These are phyloP conservation scores for Nakazawaea pomicola DNA, from an alignment of 805 yeast genomes.

Conservation along the genomic window DNA sequence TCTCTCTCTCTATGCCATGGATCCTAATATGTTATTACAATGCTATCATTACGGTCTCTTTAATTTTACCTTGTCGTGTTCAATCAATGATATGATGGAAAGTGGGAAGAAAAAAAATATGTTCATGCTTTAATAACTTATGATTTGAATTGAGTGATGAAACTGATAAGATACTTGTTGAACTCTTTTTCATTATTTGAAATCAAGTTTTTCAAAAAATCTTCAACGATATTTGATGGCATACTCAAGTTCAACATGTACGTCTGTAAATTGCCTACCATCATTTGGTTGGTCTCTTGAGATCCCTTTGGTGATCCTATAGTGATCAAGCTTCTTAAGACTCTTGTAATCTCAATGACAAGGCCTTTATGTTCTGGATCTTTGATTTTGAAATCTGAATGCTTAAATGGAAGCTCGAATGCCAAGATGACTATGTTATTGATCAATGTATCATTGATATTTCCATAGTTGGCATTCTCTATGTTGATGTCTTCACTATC, in stretches of 20 bases:
- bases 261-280: conserved; percentile 23
- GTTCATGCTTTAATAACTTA: no score
- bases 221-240: conserved; percentile 49
- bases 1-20: no score
- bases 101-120: no score
- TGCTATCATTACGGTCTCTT: no score
- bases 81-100: no score
- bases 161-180: conserved; percentile 57
- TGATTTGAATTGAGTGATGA: conserved; percentile 10
- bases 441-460: conserved; percentile 66
- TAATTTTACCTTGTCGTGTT: no score
- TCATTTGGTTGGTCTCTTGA: conserved; percentile 22
- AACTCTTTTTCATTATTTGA: conserved; percentile 56
- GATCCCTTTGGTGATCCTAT: conserved; percentile 21
- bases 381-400: conserved; percentile 55
- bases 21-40: no score
- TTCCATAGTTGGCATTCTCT: conserved; percentile 46
- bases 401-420: conserved; percentile 78
- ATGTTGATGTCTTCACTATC: conserved; percentile 56
- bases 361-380: conserved; percentile 78
- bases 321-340: conserved; percentile 56
- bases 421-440: conserved; percentile 61
- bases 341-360: conserved; percentile 67
- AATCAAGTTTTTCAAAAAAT: conserved; percentile 56
- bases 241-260: conserved; percentile 55